Base-by-base conservation (phyloP, 768 basidiomycete genomes). In the Termitomyces sp. region DNA sequence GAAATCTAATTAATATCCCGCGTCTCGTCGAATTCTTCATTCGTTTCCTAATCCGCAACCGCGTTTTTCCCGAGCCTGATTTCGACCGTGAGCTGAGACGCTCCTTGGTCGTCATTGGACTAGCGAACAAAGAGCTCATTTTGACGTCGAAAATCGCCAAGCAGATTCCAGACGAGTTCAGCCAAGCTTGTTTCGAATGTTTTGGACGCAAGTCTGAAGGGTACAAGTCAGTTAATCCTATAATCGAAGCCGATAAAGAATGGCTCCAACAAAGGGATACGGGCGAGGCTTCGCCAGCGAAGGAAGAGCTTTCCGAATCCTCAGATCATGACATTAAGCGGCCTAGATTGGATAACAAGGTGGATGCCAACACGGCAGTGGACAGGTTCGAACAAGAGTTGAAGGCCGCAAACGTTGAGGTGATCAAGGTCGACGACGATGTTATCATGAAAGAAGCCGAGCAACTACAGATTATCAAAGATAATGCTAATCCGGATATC, bases 1-100 rank as follows among this genome's bases (percentile, higher is more conserved):
- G 64, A 47, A 77, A 81, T 56, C 72, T 88, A 38, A 56, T 70
- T 11, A 71, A 75, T 53, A 69, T 76, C 2, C 87, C 88, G 3
- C 78, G 74, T 25, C 70, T 89, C 3, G 42, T 88, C 5, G 67
- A 60, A 1, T 86, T 88, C 63, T 90, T 86, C 66, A 52, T 89
- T 31, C 65, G 76, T 13, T 89, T 81, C 63, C 61, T 89, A n/a
- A 29, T 86, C 15, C 78, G 82, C 20, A 83, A 78, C 58, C 65
- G 73, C 29, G 76, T 81, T 16, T 71, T 89, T 41, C 75, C 74
- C 0, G 85, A 87, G 58, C 54, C 68, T 0, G 56, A 60, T 5
- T 72, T 73, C 58, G 79, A 82, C 53, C 73, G 73, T 1, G 73
- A 68, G 7, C 69, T 87, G 41, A 74, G 73, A 40, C 71, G 70